Evolutionary conservation across 2,329 filamentous ascomycete species (phyloP).

Genomic region (Xylariaceae sp.): DNA sequence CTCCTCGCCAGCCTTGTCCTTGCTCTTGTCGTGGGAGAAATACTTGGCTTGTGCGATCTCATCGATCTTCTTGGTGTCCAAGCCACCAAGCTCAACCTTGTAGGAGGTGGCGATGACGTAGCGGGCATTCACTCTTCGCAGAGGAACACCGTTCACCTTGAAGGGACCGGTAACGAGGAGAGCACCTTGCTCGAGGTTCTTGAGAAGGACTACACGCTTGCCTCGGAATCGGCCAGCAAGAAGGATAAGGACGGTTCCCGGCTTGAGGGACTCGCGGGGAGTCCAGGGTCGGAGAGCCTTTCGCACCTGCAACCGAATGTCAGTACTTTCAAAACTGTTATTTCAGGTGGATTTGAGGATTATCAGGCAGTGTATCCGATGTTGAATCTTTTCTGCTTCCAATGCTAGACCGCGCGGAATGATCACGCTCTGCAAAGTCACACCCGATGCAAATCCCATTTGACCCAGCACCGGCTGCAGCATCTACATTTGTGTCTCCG

Average conservation of each 20-base stretch:
- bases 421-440: too few species aligned
- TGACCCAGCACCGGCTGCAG: too few species aligned
- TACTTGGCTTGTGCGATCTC: slow-evolving; percentile 75
- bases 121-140: slow-evolving; percentile 88
- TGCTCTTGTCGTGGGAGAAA: slow-evolving; percentile 92
- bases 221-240: slow-evolving; percentile 99
- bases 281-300: slow-evolving; percentile 87
- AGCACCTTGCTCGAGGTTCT: slow-evolving; percentile 94
- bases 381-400: too few species aligned
- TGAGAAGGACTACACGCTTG: slow-evolving; percentile 99
- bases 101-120: slow-evolving; percentile 90
- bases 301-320: slow-evolving; percentile 66
- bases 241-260: slow-evolving; percentile 96
- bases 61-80: slow-evolving; percentile 88
- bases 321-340: slow-evolving; percentile 12
- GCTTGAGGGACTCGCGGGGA: slow-evolving; percentile 83
- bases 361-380: too few species aligned
- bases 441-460: too few species aligned
- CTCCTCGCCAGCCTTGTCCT: slow-evolving; percentile 96
- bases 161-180: slow-evolving; percentile 99
- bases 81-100: slow-evolving; percentile 76
- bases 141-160: slow-evolving; percentile 99
- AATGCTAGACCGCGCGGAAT: too few species aligned
- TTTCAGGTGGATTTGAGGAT: too few species aligned
- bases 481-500: too few species aligned